Conservation (phyloP, 495 filamentous ascomycete genomes). For the Hypoxylon intermedium region DNA sequence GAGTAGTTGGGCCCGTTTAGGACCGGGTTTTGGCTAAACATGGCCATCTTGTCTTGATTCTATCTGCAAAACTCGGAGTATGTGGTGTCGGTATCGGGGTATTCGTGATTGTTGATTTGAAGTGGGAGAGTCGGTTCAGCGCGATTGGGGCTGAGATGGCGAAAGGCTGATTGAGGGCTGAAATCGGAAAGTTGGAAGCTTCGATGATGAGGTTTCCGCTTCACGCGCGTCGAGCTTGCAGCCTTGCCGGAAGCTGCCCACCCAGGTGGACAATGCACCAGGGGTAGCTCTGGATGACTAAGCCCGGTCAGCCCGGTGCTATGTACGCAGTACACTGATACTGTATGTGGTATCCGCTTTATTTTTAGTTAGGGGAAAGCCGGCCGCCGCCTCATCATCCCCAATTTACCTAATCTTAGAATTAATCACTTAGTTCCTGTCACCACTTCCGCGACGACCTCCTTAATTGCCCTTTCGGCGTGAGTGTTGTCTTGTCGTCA, state of each 20-base stretch:
- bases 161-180: slow-evolving; percentile 15
- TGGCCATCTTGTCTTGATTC: slow-evolving; percentile 64
- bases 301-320: not conserved
- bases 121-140: too few relatives aligned
- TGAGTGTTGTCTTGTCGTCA: not conserved
- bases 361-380: slow-evolving; percentile 21
- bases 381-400: slow-evolving; percentile 17
- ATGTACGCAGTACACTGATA: too few relatives aligned
- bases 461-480: slow-evolving; percentile 1
- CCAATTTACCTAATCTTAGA: too few relatives aligned
- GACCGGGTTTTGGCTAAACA: slow-evolving; percentile 69
- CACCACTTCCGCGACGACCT: slow-evolving; percentile 14
- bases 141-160: slow-evolving; percentile 22
- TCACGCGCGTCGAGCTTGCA: slow-evolving; percentile 58
- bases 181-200: slow-evolving; percentile 27
- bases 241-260: slow-evolving; percentile 47
- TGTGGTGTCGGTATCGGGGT: not conserved
- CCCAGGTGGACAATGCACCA: not conserved
- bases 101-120: not conserved
- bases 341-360: slow-evolving; percentile 8
- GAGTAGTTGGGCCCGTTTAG: slow-evolving; percentile 68
- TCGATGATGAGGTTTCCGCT: slow-evolving; percentile 28
- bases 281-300: slow-evolving; percentile 43
- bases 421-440: too few relatives aligned
- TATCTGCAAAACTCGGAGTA: too few relatives aligned